Evolutionary conservation across 805 yeast species (phyloP), one percentile per base, ranked within the genome.

Genomic region (Pichia pseudocactophila): DNA sequence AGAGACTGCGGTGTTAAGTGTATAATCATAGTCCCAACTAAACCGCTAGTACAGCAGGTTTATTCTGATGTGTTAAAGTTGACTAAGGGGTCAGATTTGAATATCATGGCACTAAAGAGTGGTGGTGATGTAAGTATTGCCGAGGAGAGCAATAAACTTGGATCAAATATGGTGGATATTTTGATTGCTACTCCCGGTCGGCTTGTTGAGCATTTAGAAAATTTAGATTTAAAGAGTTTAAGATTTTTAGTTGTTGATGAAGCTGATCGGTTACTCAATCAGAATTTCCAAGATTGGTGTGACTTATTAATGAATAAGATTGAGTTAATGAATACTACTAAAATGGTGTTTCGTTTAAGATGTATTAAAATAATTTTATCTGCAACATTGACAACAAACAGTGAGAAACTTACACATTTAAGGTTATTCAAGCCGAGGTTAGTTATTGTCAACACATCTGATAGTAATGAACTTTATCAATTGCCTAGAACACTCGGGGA

Each of bases 231-330:
- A 45, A 59, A 63, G 19, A 66, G 71, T 40, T 66, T 89, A 44
- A 68, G 75, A 48, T 82, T 71, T 57, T 65, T 84, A 52, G 76
- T 84, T 10, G 71, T 84, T 39, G 95, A 84, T 63, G 95, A 84
- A 61, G 94, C 90, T 8, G 95, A 84, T 62, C 66, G 87, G 47
- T 63, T 84, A 44, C 66, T 92, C 50, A 87, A 86, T 55, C 97
- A 92, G 59, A 76, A 84, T 12, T 92, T 87, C 62, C 97, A 92
- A 62, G 87, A 88, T 58, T 92, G 99, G 99, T 73, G 84, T 64
- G 68, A 71, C 56, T 69, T 66, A 36, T 68, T 80, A 27, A 66
- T 78, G 46, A 52, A 59, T 19, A 62, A 59, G 37, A 52, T 70
- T 17, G 66, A 60, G 16, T 43, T 54, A 4, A 67, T 63, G 39